Base-by-base conservation (phyloP, 2,329 filamentous ascomycete species). In the Monilinia laxa region DNA sequence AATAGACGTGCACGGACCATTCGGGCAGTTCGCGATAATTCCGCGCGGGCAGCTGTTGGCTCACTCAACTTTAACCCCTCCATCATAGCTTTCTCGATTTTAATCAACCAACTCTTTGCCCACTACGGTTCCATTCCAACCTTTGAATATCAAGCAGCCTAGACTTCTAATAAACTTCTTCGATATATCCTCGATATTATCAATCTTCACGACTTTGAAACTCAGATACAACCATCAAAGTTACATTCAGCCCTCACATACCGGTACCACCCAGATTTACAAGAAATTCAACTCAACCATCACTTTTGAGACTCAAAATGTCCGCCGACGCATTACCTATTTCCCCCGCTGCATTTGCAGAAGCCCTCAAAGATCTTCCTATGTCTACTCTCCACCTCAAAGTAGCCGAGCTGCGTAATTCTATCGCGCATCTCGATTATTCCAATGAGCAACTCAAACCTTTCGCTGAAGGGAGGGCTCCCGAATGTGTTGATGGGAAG, bases 371-470 rank as follows among this genome's bases (percentile, higher is more conserved):
- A 71, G 85, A 88, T 68, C 86, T 93, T 66, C 85, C 89, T 52
- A 76, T 88, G 71, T 82, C 84, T 11, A 73, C 70, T 67, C 87
- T 93, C 9, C 87, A 90, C 78, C 82, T 90, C 78, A 93, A 93
- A 78, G 85, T 89, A 68, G 85, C 90, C 75, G 91, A 93, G 77
- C 83, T 93, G 69, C 86, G 85, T 76, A 93, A 92, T 83, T 86
- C 83, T 72, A 88, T 93, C 75, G 83, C 84, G 31, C 90, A 93
- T 77, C 86, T 93, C 35, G 84, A 88, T 73, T 87, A 87, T 77
- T 90, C 87, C 70, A 93, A 93, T 79, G 83, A 84, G 70, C 86
- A 93, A 76, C 87, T 93, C 67, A 81, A 83, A 65, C 89, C 89
- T 45, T 92, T 86, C 72, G 88, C 89, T 66, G 82, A 87, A 20